A percentile compares a stretch with the other conserved stretches of the same genome.
These are phyloP conservation scores for Knoxdaviesia proteae DNA, from an alignment of 2,329 filamentous ascomycete genomes.

Conservation along the genomic window DNA sequence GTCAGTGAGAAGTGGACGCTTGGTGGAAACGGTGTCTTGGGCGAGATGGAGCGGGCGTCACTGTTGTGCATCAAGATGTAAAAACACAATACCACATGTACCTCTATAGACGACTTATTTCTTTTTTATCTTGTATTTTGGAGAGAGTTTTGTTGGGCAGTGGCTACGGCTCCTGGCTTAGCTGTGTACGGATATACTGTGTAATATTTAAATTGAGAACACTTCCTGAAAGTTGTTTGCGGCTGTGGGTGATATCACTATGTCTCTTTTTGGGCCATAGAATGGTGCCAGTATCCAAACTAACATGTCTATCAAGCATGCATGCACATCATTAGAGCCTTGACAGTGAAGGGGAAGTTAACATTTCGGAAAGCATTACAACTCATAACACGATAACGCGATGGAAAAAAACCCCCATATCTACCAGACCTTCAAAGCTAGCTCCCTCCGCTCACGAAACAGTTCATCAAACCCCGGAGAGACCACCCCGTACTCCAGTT, in stretches of 20 bases:
- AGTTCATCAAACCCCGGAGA: no score
- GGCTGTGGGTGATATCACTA: no score
- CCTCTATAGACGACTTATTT: not conserved
- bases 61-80: slow-evolving; percentile 13
- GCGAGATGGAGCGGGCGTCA: slow-evolving; percentile 58
- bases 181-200: no score
- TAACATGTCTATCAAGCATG: no score
- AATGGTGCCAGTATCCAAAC: no score
- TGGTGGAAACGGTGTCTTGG: slow-evolving; percentile 60
- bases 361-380: not conserved
- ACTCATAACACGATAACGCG: not conserved
- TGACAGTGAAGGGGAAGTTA: no score
- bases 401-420: not conserved
- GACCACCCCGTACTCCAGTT: no score
- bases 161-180: no score
- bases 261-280: no score
- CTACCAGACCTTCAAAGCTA: not conserved
- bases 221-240: no score
- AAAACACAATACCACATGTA: not conserved
- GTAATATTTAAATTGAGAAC: no score
- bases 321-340: no score
- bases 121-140: not conserved
- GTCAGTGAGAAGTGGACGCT: slow-evolving; percentile 73
- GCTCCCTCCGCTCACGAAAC: not conserved
- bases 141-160: not conserved